These are phyloP conservation scores for Podosphaera fusca DNA, from an alignment of 2,329 filamentous ascomycete genomes.

Conservation along the genomic window DNA sequence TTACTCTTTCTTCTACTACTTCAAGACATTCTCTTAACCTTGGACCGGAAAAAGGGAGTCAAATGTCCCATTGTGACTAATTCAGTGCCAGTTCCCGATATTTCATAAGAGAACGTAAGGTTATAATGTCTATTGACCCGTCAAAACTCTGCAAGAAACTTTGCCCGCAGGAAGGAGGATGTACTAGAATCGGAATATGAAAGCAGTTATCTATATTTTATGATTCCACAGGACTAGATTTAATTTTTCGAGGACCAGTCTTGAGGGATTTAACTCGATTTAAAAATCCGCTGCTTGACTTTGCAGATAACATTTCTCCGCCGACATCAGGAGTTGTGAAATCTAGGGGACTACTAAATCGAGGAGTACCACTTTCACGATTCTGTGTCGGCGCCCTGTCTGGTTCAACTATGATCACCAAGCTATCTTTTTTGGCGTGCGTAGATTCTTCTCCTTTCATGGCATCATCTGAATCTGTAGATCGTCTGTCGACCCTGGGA, in stretches of 20 bases:
- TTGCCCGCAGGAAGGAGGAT: no score
- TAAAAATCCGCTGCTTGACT: conserved; percentile 37
- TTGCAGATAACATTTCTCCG: conserved; percentile 6
- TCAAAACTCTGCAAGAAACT: no score
- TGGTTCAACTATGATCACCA: conserved; percentile 21
- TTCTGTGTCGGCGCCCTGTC: conserved; percentile 16
- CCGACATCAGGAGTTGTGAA: conserved; percentile 33
- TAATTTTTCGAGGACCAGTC: conserved; percentile 33
- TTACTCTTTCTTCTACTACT: no score
- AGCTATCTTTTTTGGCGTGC: conserved; percentile 30
- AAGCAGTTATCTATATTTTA: background rate
- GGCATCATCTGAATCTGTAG: conserved; percentile 58
- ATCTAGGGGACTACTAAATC: conserved; percentile 30
- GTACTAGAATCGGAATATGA: no score
- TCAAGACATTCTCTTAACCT: no score
- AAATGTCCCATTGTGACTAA: no score
- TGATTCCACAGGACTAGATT: conserved; percentile 9
- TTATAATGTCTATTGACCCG: no score
- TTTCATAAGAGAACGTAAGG: no score
- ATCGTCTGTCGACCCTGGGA: conserved; percentile 21
- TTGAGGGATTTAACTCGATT: conserved; percentile 67
- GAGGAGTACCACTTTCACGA: conserved; percentile 35
- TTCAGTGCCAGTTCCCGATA: no score
- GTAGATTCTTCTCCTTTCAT: conserved; percentile 28
- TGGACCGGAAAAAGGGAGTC: no score